Conservation (phyloP, 345 rosid species). For the Eucalyptus cloeziana region DNA sequence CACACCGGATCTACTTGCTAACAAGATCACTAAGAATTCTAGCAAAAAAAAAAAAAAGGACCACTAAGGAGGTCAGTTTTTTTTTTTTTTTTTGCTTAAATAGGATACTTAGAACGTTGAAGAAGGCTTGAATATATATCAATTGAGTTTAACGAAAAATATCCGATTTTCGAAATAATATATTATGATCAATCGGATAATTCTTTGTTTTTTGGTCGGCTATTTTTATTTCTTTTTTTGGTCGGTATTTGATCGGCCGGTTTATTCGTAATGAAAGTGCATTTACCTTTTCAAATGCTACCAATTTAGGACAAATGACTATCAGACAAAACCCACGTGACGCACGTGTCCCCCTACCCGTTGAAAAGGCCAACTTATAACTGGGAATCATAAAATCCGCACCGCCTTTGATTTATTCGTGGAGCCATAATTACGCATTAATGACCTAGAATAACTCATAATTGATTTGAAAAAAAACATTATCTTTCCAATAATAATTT, state of each 20-base stretch:
- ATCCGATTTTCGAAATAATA: not conserved
- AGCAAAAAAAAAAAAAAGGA: too few relatives aligned
- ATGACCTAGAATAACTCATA: not conserved
- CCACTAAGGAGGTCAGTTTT: not conserved
- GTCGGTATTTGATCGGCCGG: not conserved
- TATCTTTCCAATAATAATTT: too few relatives aligned
- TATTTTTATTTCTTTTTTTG: rapidly evolving
- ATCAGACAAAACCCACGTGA: not conserved
- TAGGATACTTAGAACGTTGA: not conserved
- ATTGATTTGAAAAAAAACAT: not conserved
- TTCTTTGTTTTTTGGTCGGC: not conserved
- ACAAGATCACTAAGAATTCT: not conserved
- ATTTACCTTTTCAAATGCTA: not conserved
- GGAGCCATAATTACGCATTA: not conserved
- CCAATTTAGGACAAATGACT: not conserved
- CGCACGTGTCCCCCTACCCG: not conserved
- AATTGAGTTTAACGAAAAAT: not conserved
- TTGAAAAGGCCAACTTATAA: not conserved
- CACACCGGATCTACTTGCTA: not conserved
- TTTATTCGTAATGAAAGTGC: not conserved
- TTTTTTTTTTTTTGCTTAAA: too few relatives aligned
- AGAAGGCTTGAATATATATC: not conserved
- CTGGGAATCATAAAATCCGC: not conserved
- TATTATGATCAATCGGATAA: too few relatives aligned
- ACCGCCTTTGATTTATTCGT: not conserved